These are phyloP conservation scores for Irpex sp. DNA, from an alignment of 1,284 basidiomycete species.

Conservation along the genomic window DNA sequence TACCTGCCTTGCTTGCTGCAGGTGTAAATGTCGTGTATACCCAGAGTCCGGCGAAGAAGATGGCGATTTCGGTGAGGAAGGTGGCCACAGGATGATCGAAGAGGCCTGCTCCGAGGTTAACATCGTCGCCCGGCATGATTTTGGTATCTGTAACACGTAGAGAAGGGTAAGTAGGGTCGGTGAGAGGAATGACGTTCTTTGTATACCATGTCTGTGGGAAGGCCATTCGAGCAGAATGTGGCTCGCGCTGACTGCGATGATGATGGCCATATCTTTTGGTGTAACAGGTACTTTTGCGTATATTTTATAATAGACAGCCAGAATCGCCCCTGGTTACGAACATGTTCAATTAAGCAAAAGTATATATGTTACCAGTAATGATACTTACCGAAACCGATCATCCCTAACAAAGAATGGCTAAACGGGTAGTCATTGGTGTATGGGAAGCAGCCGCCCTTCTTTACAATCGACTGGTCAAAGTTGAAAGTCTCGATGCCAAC, in stretches of 20 bases:
- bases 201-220: conserved; percentile 23
- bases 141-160: conserved; percentile 21
- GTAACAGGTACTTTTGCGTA: conserved; percentile 17
- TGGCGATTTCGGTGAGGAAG: conserved; percentile 25
- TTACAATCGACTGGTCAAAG: conserved; percentile 20
- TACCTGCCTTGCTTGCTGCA: conserved; percentile 19
- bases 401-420: conserved; percentile 26
- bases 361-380: not conserved
- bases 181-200: not conserved
- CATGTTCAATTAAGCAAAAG: not conserved
- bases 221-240: conserved; percentile 29
- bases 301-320: conserved; percentile 18
- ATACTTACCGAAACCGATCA: conserved; percentile 20
- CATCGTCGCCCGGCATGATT: conserved; percentile 23
- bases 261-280: conserved; percentile 18
- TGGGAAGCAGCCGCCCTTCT: conserved; percentile 27
- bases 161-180: not conserved
- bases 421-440: conserved; percentile 30
- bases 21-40: conserved; percentile 25
- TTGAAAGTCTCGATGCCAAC: conserved; percentile 28
- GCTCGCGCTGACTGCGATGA: conserved; percentile 19
- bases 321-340: conserved; percentile 15
- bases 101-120: conserved; percentile 21
- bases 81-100: conserved; percentile 23
- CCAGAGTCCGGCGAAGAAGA: conserved; percentile 25